These are phyloP conservation scores for Candida sp. DNA, from an alignment of 1,139 yeast genomes.

Conservation along the genomic window DNA sequence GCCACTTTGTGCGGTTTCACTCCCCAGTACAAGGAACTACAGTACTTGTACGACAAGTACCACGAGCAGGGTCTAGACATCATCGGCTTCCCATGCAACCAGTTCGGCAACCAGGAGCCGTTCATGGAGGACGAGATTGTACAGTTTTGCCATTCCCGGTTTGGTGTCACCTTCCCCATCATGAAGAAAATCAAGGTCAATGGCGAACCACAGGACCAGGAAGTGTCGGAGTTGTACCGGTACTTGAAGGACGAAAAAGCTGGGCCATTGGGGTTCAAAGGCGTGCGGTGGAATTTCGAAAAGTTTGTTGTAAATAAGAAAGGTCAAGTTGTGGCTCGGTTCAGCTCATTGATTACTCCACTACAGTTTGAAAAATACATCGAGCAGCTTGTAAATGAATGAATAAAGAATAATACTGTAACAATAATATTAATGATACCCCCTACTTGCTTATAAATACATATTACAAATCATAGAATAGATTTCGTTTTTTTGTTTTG, in stretches of 20 bases:
- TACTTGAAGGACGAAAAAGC: slow-evolving; percentile 30
- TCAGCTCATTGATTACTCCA: slow-evolving; percentile 74
- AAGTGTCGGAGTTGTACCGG: slow-evolving; percentile 27
- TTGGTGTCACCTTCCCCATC: slow-evolving; percentile 55
- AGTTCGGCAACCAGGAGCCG: slow-evolving; percentile 84
- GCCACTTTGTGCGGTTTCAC: slow-evolving; percentile 51
- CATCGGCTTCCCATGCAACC: slow-evolving; percentile 50
- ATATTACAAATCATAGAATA: slow-evolving; percentile 1
- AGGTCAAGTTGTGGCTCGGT: slow-evolving; percentile 78
- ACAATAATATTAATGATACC: neutral
- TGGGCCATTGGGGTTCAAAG: slow-evolving; percentile 76
- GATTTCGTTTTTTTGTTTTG: slow-evolving; percentile 13
- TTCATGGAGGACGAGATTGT: slow-evolving; percentile 71
- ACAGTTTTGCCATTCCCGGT: slow-evolving; percentile 64
- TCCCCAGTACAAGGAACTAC: slow-evolving; percentile 43
- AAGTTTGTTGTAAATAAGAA: slow-evolving; percentile 77
- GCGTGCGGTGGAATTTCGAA: slow-evolving; percentile 96
- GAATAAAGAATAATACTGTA: neutral
- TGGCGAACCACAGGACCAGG: slow-evolving; percentile 26
- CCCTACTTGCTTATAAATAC: neutral
- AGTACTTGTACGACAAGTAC: slow-evolving; percentile 36
- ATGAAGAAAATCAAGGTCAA: slow-evolving; percentile 41
- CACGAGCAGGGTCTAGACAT: slow-evolving; percentile 33
- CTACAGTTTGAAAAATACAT: slow-evolving; percentile 53
- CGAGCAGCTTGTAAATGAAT: slow-evolving; percentile 40